Evolutionary conservation across 1,284 basidiomycete genomes (phyloP).

Genomic region (Nidula niveotomentosa): DNA sequence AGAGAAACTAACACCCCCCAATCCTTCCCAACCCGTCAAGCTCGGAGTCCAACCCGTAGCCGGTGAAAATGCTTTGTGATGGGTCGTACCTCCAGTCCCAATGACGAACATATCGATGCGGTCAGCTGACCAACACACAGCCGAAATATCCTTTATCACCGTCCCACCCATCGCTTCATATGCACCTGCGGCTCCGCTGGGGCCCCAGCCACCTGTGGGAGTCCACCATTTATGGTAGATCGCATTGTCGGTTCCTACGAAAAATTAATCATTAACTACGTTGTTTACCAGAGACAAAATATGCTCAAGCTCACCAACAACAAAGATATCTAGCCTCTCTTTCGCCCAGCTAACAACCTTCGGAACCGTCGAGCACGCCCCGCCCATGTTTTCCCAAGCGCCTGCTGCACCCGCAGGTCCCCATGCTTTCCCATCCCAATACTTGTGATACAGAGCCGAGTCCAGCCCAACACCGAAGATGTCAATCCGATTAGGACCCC

Average conservation of each 20-base stretch:
- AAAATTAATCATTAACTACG: neutral
- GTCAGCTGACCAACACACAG: conserved; percentile 1
- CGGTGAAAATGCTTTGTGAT: neutral
- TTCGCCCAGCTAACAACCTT: conserved; percentile 3
- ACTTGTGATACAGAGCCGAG: conserved; percentile 3
- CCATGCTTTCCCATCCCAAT: conserved; percentile 2
- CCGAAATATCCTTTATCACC: neutral
- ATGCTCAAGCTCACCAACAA: neutral
- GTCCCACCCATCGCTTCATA: conserved; percentile 3
- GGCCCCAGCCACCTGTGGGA: too few species aligned
- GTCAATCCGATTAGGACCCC: conserved; percentile 5
- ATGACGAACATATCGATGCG: conserved; percentile 6
- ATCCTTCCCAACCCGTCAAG: neutral
- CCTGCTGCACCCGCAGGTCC: neutral
- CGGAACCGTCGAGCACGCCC: neutral
- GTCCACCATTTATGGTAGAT: conserved; percentile 5
- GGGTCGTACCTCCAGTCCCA: neutral
- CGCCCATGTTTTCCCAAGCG: conserved; percentile 2
- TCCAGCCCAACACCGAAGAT: conserved; percentile 1
- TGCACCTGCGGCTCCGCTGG: neutral
- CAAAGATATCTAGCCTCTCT: neutral
- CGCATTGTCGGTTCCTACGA: conserved; percentile 1
- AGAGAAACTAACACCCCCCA: neutral
- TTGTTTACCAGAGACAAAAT: neutral
- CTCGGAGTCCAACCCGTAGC: neutral